Evolutionary conservation across 1,139 yeast genomes (phyloP), one percentile per base, ranked within the genome.

Genomic region (Debaryomyces fabryi): DNA sequence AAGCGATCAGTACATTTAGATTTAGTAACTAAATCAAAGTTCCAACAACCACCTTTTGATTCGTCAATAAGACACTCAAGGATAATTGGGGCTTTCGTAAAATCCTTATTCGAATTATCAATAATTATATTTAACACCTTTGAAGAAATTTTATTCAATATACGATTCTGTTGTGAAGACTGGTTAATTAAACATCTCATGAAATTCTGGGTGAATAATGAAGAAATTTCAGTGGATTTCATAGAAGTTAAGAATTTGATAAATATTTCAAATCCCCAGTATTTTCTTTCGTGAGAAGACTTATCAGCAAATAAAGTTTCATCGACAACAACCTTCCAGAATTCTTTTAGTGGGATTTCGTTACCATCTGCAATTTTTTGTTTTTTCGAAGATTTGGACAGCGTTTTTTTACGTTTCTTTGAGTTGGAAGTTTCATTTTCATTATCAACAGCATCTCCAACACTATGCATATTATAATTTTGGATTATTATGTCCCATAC

Each of bases 211-310:
- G 91, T 81, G 60, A 92, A 81, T 2, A 90, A 59, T 27, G 58
- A 47, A 2, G 67, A 56, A 0, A 85, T 62, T 25, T 67, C 63
- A 2, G 65, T 59, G 1, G 66, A 56, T 0, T 76, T 63, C 1
- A 67, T 52, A 9, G 65, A 51, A 46, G 47, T 56, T 25, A 86
- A 64, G 43, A 83, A 76, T 44, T 78, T 72, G 34, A 68, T 72
- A 55, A 92, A 83, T 5, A 92, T 78, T 57, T 88, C 88, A 58
- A 92, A 82, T 0, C 98, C 99, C 81, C 90, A 81, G 64, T 79
- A 88, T 62, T 92, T 93, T 52, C 97, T 78, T 65, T 92, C 98
- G 39, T 85, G 83, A 0, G 97, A 88, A 0, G 97, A 77, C 54
- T 86, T 82, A 29, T 81, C 83, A 4, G 90, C 73, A 59, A 93